Evolutionary conservation across 2,329 filamentous ascomycete genomes (phyloP).

Genomic region (Monosporascus sp.): DNA sequence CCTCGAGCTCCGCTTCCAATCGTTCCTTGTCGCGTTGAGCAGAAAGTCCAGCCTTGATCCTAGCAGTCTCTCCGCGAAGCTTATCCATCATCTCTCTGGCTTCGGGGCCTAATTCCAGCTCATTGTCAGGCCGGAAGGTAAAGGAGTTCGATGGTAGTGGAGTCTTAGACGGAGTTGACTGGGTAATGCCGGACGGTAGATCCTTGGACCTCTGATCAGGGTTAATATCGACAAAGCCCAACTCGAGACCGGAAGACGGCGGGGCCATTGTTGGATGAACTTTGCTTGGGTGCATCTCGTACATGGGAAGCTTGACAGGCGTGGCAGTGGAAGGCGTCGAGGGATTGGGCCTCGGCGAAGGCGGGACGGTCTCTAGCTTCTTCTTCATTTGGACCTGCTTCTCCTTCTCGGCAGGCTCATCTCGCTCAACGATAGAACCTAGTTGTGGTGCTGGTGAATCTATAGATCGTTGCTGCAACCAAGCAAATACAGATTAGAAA

Average conservation of each 20-base stretch:
- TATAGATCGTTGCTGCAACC: constrained; percentile 14
- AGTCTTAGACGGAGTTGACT: constrained; percentile 60
- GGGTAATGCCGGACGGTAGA: constrained; percentile 35
- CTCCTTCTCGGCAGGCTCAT: constrained; percentile 29
- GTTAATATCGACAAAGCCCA: constrained; percentile 76
- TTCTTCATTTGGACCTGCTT: constrained; percentile 13
- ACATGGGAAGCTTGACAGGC: constrained; percentile 62
- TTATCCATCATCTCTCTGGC: constrained; percentile 58
- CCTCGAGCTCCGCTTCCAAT: constrained; percentile 36
- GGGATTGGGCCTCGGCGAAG: constrained; percentile 30
- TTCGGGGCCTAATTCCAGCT: constrained; percentile 54
- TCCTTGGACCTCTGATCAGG: constrained; percentile 41
- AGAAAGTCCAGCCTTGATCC: constrained; percentile 63
- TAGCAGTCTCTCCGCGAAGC: constrained; percentile 65
- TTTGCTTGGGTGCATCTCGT: constrained; percentile 90
- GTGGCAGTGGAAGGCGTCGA: constrained; percentile 60
- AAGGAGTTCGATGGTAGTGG: constrained; percentile 53
- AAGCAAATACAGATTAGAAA: background rate
- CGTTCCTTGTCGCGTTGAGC: constrained; percentile 54
- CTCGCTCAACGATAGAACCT: constrained; percentile 37
- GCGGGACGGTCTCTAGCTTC: constrained; percentile 26
- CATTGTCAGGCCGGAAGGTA: constrained; percentile 54
- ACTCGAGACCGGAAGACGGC: constrained; percentile 71
- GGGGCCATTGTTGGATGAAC: constrained; percentile 70
- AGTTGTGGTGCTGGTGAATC: constrained; percentile 25